These are phyloP conservation scores for Xylariaceae sp. DNA, from an alignment of 2,329 filamentous ascomycete species.

Conservation along the genomic window DNA sequence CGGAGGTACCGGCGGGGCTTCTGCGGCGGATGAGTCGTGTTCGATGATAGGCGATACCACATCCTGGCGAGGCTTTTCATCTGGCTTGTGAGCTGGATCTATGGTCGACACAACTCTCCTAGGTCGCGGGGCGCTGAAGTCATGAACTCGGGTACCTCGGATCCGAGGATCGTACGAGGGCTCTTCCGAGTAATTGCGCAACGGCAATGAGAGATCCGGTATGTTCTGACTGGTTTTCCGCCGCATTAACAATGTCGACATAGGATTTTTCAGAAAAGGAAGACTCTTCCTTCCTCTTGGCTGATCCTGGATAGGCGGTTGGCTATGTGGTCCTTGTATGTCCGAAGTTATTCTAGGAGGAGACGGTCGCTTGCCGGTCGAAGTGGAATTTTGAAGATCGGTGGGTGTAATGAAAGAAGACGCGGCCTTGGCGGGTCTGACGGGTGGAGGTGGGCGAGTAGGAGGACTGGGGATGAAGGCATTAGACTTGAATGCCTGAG, in stretches of 20 bases:
- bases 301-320: conserved; percentile 41
- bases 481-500: conserved; percentile 25
- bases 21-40: conserved; percentile 19
- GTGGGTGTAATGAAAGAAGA: conserved; percentile 54
- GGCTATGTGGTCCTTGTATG: conserved; percentile 36
- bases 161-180: conserved; percentile 65
- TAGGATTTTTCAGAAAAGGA: conserved; percentile 62
- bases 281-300: conserved; percentile 56
- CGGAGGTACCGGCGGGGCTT: conserved; percentile 44
- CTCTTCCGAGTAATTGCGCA: conserved; percentile 45
- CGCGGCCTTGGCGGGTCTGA: conserved; percentile 37
- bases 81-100: conserved; percentile 24
- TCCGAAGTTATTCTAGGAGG: conserved; percentile 46
- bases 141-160: conserved; percentile 65
- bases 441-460: conserved; percentile 30
- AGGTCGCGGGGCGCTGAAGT: conserved; percentile 64
- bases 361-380: conserved; percentile 46
- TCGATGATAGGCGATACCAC: conserved; percentile 23
- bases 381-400: conserved; percentile 46
- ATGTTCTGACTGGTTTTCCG: conserved; percentile 56
- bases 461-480: conserved; percentile 38
- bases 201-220: conserved; percentile 47
- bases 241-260: conserved; percentile 61
- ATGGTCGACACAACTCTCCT: conserved; percentile 43
- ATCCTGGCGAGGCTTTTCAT: conserved; percentile 27